phyloP scores from a whole-genome alignment of 2,329 filamentous ascomycete species.

The Fusarium miscanthi region DNA sequence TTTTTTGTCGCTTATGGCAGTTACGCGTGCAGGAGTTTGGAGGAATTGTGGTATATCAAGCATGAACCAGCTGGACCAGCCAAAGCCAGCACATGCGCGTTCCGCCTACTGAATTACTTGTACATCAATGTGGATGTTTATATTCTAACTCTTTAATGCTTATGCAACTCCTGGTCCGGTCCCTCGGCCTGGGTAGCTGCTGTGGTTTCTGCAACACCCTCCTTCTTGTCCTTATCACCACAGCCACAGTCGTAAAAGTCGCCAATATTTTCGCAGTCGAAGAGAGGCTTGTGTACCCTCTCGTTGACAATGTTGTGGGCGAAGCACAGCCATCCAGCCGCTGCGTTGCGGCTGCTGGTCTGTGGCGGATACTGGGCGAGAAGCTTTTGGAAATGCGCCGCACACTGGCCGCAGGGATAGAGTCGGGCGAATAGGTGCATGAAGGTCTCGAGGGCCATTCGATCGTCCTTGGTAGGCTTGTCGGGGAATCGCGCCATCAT shows the following conservation, averaged over 20 bases:
- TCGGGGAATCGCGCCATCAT: conserved; percentile 78
- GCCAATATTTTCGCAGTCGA: conserved; percentile 75
- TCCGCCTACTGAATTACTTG: conserved; percentile 11
- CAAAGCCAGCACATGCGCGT: conserved; percentile 25
- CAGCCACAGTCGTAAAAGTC: conserved; percentile 80
- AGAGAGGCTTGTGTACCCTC: conserved; percentile 68
- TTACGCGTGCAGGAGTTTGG: background rate
- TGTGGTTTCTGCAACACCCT: conserved; percentile 28
- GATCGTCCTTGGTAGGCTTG: conserved; percentile 70
- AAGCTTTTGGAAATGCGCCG: conserved; percentile 72
- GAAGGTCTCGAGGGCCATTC: conserved; percentile 71
- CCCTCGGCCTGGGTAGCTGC: conserved; percentile 34
- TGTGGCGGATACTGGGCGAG: conserved; percentile 73
- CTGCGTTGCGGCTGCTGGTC: conserved; percentile 70
- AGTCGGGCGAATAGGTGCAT: conserved; percentile 75
- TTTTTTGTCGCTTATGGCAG: background rate
- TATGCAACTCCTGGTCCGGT: conserved; percentile 36
- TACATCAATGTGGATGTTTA: conserved; percentile 5
- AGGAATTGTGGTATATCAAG: background rate
- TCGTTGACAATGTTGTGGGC: conserved; percentile 76
- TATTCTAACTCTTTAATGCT: conserved; percentile 19
- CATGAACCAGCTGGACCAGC: conserved; percentile 38
- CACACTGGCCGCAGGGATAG: conserved; percentile 78
- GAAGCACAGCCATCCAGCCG: conserved; percentile 75
- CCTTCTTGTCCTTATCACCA: conserved; percentile 68